Percentiles rank a stretch among this genome's conserved stretches.
phyloP scores from a whole-genome alignment of 768 basidiomycete genomes.

The Udeniomyces megalosporus region DNA sequence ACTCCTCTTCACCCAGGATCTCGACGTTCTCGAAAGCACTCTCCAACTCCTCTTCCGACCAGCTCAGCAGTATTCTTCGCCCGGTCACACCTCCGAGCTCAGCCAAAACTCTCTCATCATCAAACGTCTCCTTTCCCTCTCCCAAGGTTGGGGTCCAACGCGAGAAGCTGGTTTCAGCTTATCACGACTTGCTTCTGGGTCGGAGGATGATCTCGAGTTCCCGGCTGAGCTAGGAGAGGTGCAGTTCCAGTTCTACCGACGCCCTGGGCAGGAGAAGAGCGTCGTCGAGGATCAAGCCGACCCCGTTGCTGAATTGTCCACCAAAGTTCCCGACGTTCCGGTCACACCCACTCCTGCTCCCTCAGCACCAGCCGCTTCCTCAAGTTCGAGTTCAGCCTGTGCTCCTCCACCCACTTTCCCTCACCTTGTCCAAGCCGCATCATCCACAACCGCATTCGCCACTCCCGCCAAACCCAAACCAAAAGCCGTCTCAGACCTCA shows the following conservation, averaged over 20 bases:
- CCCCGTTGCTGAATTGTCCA: conserved; percentile 28
- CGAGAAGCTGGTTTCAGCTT: conserved; percentile 66
- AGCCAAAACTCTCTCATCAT: conserved; percentile 50
- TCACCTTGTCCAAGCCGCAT: not conserved
- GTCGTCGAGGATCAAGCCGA: conserved; percentile 30
- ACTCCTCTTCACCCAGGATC: conserved; percentile 70
- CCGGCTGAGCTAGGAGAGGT: conserved; percentile 22
- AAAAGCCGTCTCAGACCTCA: conserved; percentile 6
- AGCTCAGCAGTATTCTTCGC: conserved; percentile 82
- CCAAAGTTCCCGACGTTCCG: conserved; percentile 15
- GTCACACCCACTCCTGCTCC: conserved; percentile 33
- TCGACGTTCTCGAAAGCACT: conserved; percentile 68
- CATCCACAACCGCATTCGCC: not conserved
- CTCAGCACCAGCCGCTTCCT: conserved; percentile 43
- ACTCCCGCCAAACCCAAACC: conserved; percentile 13
- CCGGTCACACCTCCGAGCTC: conserved; percentile 58
- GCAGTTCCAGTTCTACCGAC: conserved; percentile 26
- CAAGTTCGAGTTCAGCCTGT: conserved; percentile 16
- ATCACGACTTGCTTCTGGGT: conserved; percentile 42
- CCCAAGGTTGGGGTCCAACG: conserved; percentile 61
- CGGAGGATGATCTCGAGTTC: conserved; percentile 24
- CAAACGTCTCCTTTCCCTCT: conserved; percentile 61
- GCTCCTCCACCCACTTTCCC: not conserved
- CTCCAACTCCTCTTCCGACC: conserved; percentile 79
- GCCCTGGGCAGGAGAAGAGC: conserved; percentile 18